These are phyloP conservation scores for Uronychia binucleata DNA, from an alignment of 73 alveolate genomes.

Conservation along the genomic window DNA sequence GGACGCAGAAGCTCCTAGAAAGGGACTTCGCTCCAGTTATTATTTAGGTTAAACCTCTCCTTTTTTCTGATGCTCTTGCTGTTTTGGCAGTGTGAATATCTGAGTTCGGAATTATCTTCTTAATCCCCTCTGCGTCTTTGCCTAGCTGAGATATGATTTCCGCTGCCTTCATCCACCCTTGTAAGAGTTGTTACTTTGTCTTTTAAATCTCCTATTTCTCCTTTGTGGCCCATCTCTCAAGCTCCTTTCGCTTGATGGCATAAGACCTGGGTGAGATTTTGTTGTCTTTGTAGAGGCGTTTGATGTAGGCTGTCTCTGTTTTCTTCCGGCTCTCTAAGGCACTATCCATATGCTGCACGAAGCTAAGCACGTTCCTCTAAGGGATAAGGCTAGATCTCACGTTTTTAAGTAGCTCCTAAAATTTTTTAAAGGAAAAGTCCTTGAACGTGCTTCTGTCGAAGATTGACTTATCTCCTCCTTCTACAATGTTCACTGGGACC, in stretches of 20 bases:
- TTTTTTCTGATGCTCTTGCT: background rate
- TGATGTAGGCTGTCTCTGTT: background rate
- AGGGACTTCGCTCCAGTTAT: background rate
- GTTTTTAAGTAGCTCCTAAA: background rate
- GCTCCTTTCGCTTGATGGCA: conserved; percentile 26
- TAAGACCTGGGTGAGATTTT: conserved; percentile 51
- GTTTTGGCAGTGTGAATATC: background rate
- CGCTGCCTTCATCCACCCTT: conserved; percentile 53
- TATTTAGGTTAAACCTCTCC: too few species aligned
- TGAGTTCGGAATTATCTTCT: conserved; percentile 2
- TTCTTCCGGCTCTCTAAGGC: background rate
- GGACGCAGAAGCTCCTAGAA: background rate
- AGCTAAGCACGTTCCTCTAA: background rate
- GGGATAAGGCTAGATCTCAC: background rate
- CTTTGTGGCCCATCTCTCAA: conserved; percentile 55
- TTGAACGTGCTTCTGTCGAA: background rate
- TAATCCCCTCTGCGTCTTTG: conserved; percentile 22
- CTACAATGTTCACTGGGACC: too few species aligned
- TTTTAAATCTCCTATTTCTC: conserved; percentile 34
- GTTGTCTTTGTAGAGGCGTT: conserved; percentile 19
- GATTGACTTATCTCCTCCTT: too few species aligned
- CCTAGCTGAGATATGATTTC: conserved; percentile 20
- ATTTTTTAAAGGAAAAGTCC: background rate
- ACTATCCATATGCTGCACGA: background rate
- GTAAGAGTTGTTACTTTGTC: conserved; percentile 39